Evolutionary conservation across 805 yeast genomes (phyloP).

Genomic region (Myxozyma vanderwaltii): DNA sequence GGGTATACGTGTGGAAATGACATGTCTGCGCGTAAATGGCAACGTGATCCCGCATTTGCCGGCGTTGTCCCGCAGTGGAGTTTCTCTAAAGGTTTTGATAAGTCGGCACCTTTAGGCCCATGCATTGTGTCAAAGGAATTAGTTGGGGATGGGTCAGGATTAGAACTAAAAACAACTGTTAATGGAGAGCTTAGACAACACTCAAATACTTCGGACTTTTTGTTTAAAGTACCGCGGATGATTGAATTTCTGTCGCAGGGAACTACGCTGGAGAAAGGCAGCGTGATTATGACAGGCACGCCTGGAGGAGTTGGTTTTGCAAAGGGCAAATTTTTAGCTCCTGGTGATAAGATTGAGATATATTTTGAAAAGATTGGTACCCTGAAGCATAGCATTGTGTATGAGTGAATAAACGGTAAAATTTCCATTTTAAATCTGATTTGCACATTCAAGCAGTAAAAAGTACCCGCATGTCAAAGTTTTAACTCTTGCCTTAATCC

Average conservation of each 20-base stretch:
- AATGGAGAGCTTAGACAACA: slow-evolving; percentile 54
- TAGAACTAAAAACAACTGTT: slow-evolving; percentile 47
- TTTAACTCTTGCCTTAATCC: too few relatives aligned
- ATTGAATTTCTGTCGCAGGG: slow-evolving; percentile 54
- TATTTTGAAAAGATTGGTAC: too few relatives aligned
- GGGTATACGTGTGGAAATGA: slow-evolving; percentile 60
- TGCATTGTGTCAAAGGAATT: slow-evolving; percentile 22
- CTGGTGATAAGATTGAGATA: slow-evolving; percentile 51
- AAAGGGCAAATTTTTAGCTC: slow-evolving; percentile 47
- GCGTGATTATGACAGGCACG: slow-evolving; percentile 57
- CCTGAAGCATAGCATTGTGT: too few relatives aligned
- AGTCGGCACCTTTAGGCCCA: slow-evolving; percentile 26
- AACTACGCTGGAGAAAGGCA: slow-evolving; percentile 55
- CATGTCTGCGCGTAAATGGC: slow-evolving; percentile 51
- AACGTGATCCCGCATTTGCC: slow-evolving; percentile 28
- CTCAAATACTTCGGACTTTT: slow-evolving; percentile 51
- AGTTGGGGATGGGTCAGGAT: slow-evolving; percentile 41
- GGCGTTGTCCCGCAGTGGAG: too few relatives aligned
- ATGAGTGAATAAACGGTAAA: too few relatives aligned
- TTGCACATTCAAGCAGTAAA: too few relatives aligned
- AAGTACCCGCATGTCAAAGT: too few relatives aligned
- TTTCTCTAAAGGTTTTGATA: slow-evolving; percentile 26
- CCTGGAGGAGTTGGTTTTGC: slow-evolving; percentile 55
- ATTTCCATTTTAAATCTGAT: too few relatives aligned
- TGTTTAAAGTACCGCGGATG: slow-evolving; percentile 48